Evolutionary conservation across 768 basidiomycete species (phyloP).

Genomic region (Boletus speciosus): DNA sequence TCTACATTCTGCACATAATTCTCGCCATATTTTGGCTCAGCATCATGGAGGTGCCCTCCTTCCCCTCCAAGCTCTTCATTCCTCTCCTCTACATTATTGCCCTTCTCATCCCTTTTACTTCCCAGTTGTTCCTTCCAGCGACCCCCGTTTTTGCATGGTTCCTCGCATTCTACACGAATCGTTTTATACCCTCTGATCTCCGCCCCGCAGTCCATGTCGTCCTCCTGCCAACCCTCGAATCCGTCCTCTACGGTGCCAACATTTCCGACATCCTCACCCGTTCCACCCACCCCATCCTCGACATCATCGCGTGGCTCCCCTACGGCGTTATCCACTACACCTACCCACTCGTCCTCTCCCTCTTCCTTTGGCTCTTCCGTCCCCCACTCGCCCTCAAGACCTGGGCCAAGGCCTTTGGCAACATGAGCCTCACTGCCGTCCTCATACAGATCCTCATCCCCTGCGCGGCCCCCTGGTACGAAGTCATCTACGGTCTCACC

Average conservation of each 20-base stretch:
- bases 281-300: constrained; percentile 88
- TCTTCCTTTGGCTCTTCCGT: constrained; percentile 87
- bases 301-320: constrained; percentile 93
- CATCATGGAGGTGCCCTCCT: constrained; percentile 66
- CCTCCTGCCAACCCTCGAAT: constrained; percentile 90
- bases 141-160: constrained; percentile 85
- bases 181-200: constrained; percentile 73
- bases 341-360: constrained; percentile 81
- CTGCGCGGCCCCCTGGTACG: constrained; percentile 97
- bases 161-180: constrained; percentile 79
- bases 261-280: constrained; percentile 96
- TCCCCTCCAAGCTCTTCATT: constrained; percentile 73
- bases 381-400: constrained; percentile 74
- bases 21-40: constrained; percentile 68
- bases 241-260: constrained; percentile 94
- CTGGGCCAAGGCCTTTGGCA: constrained; percentile 87
- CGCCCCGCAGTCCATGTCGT: constrained; percentile 88
- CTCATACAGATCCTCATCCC: constrained; percentile 85
- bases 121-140: constrained; percentile 88
- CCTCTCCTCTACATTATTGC: constrained; percentile 66
- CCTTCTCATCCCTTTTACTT: constrained; percentile 80
- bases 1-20: constrained; percentile 63
- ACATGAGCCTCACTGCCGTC: constrained; percentile 88
- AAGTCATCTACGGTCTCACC: constrained; percentile 92
- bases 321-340: constrained; percentile 94